These are phyloP conservation scores for Coccomyxa sp. DNA, from an alignment of 139 green algal genomes.

Conservation along the genomic window DNA sequence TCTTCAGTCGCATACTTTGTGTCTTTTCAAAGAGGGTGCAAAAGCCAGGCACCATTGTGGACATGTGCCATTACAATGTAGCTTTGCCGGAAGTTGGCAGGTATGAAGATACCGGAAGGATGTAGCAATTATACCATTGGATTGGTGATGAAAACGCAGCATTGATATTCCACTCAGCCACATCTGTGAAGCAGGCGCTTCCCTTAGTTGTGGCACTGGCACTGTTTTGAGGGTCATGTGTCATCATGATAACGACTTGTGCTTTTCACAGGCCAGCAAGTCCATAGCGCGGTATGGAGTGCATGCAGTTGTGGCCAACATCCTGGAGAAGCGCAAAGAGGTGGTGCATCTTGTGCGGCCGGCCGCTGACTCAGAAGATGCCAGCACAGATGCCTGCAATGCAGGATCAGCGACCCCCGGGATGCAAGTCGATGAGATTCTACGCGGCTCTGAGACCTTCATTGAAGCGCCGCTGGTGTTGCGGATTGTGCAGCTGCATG, in stretches of 20 bases:
- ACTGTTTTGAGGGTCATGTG: too few relatives aligned
- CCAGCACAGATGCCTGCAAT: not conserved
- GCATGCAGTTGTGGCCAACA: slow-evolving; percentile 92
- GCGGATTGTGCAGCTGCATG: not conserved
- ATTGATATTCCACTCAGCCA: not conserved
- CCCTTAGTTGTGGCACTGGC: too few relatives aligned
- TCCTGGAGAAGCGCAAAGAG: slow-evolving; percentile 83
- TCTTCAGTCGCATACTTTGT: too few relatives aligned
- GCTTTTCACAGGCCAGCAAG: slow-evolving; percentile 17
- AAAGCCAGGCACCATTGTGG: not conserved
- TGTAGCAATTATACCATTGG: not conserved
- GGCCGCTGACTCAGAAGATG: not conserved
- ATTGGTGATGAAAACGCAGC: not conserved
- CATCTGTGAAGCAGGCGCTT: not conserved
- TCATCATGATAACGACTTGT: too few relatives aligned
- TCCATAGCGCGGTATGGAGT: slow-evolving; percentile 74
- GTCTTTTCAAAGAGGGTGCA: not conserved
- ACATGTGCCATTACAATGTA: not conserved
- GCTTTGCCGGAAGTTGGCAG: too few relatives aligned
- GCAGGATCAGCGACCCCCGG: too few relatives aligned
- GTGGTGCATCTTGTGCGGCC: slow-evolving; percentile 56
- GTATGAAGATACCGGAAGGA: not conserved
- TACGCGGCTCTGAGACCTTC: not conserved
- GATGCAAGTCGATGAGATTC: too few relatives aligned
- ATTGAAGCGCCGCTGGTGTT: not conserved